Base-by-base conservation (phyloP, 805 yeast genomes). In the Danielia oregonensis region DNA sequence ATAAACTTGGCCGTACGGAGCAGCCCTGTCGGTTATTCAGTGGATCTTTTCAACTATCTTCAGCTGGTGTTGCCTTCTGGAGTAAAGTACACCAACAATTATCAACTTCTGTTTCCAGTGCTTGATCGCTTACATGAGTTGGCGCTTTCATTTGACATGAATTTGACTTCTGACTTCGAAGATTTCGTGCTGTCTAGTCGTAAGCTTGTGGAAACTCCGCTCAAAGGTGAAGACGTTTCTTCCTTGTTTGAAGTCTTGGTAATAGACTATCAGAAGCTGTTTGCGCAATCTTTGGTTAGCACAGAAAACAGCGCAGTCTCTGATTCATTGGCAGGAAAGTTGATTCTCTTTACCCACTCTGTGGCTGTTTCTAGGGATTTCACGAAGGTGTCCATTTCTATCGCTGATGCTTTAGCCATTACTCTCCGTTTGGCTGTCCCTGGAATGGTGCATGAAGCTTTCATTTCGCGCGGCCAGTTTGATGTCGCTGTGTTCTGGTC, bases 81-180 rank as follows among this genome's bases (percentile, higher is more conserved):
- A 19, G 30, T 33, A 26, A 31, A 29, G 27, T 24, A 32, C 44
- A 51, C 25, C 36, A 48, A 32, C 40, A 59, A 16, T 26, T 61
- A 26, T 44, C 33, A 30, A 44, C 50, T 34, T 44, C 46, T 28
- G 44, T 48, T 19, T 17, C 42, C 46, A 0, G 60, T 51, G 5
- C 22, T 43, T 37, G 63, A 42, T 29, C 57, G 62, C 37, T 52
- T 38, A 17, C 43, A 44, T 26, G 63, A 54, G 35, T 61, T 87
- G 39, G 72, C 83, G 0, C 50, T 67, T 21, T 76, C 93, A 3
- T 75, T 74, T 57, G 97, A 89, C 56, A 51, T 86, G 33, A 76
- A 81, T 33, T 59, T 79, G 9, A 59, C 58, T n/a, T 48, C 49
- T 1, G 56, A 58, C 15, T 69, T 81, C 28, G 40, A 46, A 2